Base-by-base conservation (phyloP, 176 grass and related monocot species). In the Oryza meyeriana region DNA sequence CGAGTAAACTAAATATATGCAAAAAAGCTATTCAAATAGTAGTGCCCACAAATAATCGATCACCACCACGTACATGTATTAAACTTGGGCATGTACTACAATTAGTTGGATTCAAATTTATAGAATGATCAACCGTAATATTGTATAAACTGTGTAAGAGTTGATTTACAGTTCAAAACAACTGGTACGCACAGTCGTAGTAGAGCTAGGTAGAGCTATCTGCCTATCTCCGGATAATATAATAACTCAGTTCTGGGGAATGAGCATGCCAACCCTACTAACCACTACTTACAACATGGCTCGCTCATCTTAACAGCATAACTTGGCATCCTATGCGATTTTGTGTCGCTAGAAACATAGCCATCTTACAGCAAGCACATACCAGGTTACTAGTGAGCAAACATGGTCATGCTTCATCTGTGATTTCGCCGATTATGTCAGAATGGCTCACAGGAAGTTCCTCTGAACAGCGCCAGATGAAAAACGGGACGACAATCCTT, bases 401-500 rank as follows among this genome's bases (percentile, higher is more conserved):
- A 66, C 73, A 20, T 6, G 9, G 8, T 10, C 20, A 74, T 58
- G 84, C 45, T 72, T 71, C n/a, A 20, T 47, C 42, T 28, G 2
- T 32, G 3, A 18, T 55, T 55, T 8, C n/a, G 48, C 48, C 48
- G 18, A 39, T 41, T 5, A 47, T 78, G 7, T 65, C 17, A n/a
- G 45, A 71, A 48, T 34, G 58, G 50, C 69, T 94, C 42, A 94
- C 7, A 94, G 82, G 75, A 98, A 95, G 71, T 93, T 98, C 72
- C 95, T 91, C 78, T 95, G 92, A 42, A 89, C 83, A 17, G 88
- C 63, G 18, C 90, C 95, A 42, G 92, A 90, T 12, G 95, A 89
- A 18, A 98, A 98, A 58, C 95, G 92, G 71, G 95, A 93, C 8
- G 84, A 48, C 69, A 98, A 80, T 57, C 92, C 92, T 84, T 91